Base-by-base conservation (phyloP, 163 green algal species). In the Coccomyxa subellipsoidea region DNA sequence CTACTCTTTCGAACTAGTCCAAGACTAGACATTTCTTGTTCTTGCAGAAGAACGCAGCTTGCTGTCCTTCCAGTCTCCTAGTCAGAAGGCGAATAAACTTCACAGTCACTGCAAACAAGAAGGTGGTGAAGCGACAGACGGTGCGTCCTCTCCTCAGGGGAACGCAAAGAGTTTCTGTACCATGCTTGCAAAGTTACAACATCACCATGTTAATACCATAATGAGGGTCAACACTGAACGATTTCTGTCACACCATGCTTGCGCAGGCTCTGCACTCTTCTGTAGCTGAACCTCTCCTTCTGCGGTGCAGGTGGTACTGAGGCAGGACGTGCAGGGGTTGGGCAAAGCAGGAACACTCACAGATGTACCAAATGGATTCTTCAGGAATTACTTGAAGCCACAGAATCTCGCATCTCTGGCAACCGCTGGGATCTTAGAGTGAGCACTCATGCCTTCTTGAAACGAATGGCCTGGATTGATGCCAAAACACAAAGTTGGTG, bases 301-400 rank as follows among this genome's bases (percentile, higher is more conserved):
- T 2, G n/a, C 32, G 10, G 37, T 81, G 81, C 82, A 92, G 87
- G 87, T 94, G 35, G 82, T 95, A 54, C 71, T 94, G 75, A 84
- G 38, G 27, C 40, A 86, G 38, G 59, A 90, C 7, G 84, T 93
- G 29, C 53, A 82, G 7, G 85, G 84, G 32, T 70, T 96, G 38
- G 94, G 94, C 38, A 79, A 78, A n/a, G 80, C 90, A 79, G 96
- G 96, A 54, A 84, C 96, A 77, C 88, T 99, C 27, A 88, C 94
- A 79, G 90, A 72, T 29, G 96, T 99, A 35, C 88, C 92, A 4
- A 85, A 90, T 29, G 96, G 96, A 36, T 99, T 94, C 92, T 96
- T 91, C 85, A 89, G 94, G 66, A 99, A 99, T 89, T 98, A 91
- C 89, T 88, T 98, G 83, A 82, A 89, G 38, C 95, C 95, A 6